Percentiles rank a stretch among this genome's conserved stretches.
These are phyloP conservation scores for Porphyridium purpureum DNA, from an alignment of 23 red algal species.

Conservation along the genomic window DNA sequence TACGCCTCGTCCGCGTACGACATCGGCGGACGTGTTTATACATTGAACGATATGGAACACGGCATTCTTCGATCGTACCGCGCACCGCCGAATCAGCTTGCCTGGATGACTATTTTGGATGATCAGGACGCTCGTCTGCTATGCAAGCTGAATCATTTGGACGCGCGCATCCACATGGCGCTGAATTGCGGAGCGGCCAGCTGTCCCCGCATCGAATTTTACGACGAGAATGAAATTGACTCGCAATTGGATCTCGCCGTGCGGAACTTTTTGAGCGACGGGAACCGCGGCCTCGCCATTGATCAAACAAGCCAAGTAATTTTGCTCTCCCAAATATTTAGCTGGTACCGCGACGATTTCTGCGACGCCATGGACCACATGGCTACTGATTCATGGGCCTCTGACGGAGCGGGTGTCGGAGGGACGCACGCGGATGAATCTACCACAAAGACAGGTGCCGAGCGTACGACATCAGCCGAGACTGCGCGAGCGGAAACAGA, in stretches of 20 bases:
- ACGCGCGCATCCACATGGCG: constrained; percentile 46
- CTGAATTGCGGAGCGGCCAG: constrained; percentile 51
- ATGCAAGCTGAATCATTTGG: constrained; percentile 4
- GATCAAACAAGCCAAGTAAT: neutral
- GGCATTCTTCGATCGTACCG: constrained; percentile 34
- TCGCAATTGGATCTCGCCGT: constrained; percentile 18
- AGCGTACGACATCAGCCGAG: too few species aligned
- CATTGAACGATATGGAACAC: constrained; percentile 65
- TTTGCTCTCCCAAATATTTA: neutral
- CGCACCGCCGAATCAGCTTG: neutral
- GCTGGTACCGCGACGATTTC: neutral
- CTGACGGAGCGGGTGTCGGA: too few species aligned
- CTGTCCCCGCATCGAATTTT: constrained; percentile 37
- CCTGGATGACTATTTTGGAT: constrained; percentile 20
- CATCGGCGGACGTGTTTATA: constrained; percentile 27
- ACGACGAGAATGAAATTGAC: constrained; percentile 34
- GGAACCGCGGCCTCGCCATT: neutral
- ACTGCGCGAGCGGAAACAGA: too few species aligned
- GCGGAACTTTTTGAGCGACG: constrained; percentile 21
- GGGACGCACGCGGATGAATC: too few species aligned
- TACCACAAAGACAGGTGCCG: too few species aligned
- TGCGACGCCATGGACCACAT: neutral
- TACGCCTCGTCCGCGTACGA: constrained; percentile 12
- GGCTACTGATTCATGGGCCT: too few species aligned
- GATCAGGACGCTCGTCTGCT: constrained; percentile 2